Percentiles rank a stretch among this genome's conserved stretches.
These are phyloP conservation scores for Brassica nigra DNA, from an alignment of 345 rosid species.

Conservation along the genomic window DNA sequence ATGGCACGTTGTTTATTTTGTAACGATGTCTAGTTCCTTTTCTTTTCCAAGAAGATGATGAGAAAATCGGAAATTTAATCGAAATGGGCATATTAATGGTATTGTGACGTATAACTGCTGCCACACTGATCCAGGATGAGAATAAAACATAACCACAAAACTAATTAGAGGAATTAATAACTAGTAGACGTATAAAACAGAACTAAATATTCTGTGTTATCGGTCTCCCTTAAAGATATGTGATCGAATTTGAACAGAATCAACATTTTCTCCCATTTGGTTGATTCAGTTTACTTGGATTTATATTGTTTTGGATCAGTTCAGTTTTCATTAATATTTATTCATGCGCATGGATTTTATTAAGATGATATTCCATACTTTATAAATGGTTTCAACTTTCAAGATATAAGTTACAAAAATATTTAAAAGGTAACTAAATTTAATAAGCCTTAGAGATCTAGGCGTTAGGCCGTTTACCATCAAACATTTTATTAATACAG, in stretches of 20 bases:
- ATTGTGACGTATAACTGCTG: conserved; percentile 2
- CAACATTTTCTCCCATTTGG: background rate
- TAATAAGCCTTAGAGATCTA: no score
- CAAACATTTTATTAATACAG: background rate
- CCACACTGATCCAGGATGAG: background rate
- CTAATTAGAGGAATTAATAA: background rate
- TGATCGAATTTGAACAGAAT: background rate
- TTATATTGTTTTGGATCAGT: background rate
- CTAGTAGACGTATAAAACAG: background rate
- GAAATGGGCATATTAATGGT: background rate
- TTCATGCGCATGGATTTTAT: background rate
- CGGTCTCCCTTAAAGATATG: background rate
- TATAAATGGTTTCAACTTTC: background rate
- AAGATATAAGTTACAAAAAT: no score
- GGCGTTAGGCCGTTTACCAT: background rate
- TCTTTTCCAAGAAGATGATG: conserved; percentile 14
- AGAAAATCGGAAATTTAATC: background rate
- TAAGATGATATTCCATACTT: background rate
- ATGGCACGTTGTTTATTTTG: background rate
- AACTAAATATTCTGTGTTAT: background rate
- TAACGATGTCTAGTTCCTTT: background rate
- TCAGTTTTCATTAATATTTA: background rate
- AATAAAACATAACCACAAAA: background rate
- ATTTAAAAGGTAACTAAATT: no score
- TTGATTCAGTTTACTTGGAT: background rate